Conservation (phyloP, 176 grass and related monocot species). For the Stipa capillata region DNA sequence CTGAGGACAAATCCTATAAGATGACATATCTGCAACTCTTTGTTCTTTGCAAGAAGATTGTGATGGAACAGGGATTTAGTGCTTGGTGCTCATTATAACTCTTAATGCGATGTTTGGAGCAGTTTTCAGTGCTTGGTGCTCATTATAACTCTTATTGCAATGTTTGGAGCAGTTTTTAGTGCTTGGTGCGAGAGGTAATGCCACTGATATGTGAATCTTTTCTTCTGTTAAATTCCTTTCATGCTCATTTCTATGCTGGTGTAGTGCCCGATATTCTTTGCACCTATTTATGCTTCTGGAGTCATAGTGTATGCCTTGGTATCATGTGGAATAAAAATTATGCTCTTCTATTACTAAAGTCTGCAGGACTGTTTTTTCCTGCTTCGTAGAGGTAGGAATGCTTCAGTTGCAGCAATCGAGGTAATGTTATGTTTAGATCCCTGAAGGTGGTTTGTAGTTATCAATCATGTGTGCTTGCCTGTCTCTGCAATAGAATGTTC, state of each 20-base stretch:
- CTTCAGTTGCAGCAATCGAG: background rate
- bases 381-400: background rate
- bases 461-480: background rate
- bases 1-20: slow-evolving; percentile 1
- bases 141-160: too few species aligned
- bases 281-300: background rate
- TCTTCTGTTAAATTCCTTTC: background rate
- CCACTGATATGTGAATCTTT: background rate
- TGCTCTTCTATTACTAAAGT: too few species aligned
- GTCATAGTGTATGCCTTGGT: background rate
- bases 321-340: too few species aligned
- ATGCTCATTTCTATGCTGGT: background rate
- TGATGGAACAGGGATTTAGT: too few species aligned
- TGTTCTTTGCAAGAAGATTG: background rate
- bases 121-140: too few species aligned
- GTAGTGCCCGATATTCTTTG: background rate
- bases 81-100: too few species aligned
- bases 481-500: background rate
- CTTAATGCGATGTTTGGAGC: too few species aligned
- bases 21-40: slow-evolving; percentile 25
- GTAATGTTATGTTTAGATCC: background rate
- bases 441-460: background rate
- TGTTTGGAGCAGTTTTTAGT: background rate
- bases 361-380: background rate
- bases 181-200: background rate